Conservation (phyloP, 75 land plant species). For the Cupressus sempervirens region DNA sequence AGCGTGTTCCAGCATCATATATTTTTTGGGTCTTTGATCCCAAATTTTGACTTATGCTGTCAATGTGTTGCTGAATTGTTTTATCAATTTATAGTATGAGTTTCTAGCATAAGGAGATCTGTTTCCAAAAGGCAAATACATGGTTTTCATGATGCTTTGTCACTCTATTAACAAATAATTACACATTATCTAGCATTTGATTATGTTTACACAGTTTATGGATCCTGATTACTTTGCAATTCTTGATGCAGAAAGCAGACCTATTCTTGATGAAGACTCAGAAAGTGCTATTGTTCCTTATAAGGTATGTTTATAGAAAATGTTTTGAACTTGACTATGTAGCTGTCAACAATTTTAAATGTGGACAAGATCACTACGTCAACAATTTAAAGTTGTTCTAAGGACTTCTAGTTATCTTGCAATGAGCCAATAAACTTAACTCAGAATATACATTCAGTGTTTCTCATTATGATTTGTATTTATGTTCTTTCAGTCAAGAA, state of each 20-base stretch:
- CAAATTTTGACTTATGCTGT: not conserved
- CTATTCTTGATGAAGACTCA: constrained; percentile 5
- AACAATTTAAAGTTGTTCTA: not conserved
- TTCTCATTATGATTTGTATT: not conserved
- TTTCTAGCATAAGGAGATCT: not conserved
- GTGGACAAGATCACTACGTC: not conserved
- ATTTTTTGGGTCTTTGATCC: not conserved
- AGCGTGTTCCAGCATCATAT: not conserved
- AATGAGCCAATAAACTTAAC: not conserved
- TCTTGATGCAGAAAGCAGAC: not conserved
- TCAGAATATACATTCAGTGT: not conserved
- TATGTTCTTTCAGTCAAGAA: constrained; percentile 7
- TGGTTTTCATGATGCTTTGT: not conserved
- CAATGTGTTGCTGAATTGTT: not conserved
- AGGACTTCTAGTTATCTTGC: not conserved
- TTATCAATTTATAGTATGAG: not conserved
- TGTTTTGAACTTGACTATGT: not conserved
- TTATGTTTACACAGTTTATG: not conserved
- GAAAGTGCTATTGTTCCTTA: constrained; percentile 15
- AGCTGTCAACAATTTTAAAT: not conserved
- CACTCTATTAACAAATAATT: not conserved
- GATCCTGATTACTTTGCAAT: not conserved
- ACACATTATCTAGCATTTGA: not conserved
- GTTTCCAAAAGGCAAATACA: not conserved
- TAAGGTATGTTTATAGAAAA: not conserved